phyloP scores from a whole-genome alignment of 495 filamentous ascomycete genomes.

The Hypoxylon subgilvum region DNA sequence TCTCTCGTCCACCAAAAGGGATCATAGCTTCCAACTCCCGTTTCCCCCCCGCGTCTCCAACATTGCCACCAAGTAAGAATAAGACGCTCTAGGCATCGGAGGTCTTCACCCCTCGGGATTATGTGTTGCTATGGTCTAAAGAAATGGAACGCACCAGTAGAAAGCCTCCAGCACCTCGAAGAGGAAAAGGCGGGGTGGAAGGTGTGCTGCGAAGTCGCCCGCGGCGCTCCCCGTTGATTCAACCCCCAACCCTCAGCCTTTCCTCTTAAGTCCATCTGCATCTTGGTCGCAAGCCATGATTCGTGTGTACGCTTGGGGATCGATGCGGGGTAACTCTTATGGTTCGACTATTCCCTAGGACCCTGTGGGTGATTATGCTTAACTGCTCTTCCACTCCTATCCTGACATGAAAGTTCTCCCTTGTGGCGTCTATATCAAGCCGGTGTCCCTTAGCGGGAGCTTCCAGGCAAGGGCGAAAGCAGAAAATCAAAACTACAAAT shows the following conservation, averaged over 20 bases:
- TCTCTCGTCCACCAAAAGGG: slow-evolving; percentile 4
- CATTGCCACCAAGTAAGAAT: slow-evolving; percentile 12
- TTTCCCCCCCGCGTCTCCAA: slow-evolving; percentile 19
- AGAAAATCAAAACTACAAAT: too few relatives aligned
- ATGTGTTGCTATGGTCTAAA: slow-evolving; percentile 37
- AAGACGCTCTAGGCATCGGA: slow-evolving; percentile 6
- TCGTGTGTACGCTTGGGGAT: slow-evolving; percentile 25
- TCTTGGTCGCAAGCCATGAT: slow-evolving; percentile 23
- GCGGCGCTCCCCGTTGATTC: slow-evolving; percentile 31
- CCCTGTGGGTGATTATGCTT: slow-evolving; percentile 15
- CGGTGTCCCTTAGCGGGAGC: slow-evolving; percentile 8
- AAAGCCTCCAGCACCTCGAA: slow-evolving; percentile 3
- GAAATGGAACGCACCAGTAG: slow-evolving; percentile 35
- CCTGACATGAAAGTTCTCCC: slow-evolving; percentile 18
- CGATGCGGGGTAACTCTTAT: slow-evolving; percentile 34
- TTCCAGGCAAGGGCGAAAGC: not conserved
- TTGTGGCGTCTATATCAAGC: slow-evolving; percentile 32
- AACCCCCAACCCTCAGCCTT: slow-evolving; percentile 35
- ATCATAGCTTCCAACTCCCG: slow-evolving; percentile 15
- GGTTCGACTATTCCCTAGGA: slow-evolving; percentile 23
- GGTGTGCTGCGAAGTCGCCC: slow-evolving; percentile 23
- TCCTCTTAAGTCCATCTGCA: slow-evolving; percentile 34
- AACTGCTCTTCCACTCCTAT: slow-evolving; percentile 21
- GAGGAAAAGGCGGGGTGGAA: slow-evolving; percentile 27
- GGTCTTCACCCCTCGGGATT: slow-evolving; percentile 23